Evolutionary conservation across 1,284 basidiomycete species (phyloP).

Genomic region (Sporisorium graminicola): DNA sequence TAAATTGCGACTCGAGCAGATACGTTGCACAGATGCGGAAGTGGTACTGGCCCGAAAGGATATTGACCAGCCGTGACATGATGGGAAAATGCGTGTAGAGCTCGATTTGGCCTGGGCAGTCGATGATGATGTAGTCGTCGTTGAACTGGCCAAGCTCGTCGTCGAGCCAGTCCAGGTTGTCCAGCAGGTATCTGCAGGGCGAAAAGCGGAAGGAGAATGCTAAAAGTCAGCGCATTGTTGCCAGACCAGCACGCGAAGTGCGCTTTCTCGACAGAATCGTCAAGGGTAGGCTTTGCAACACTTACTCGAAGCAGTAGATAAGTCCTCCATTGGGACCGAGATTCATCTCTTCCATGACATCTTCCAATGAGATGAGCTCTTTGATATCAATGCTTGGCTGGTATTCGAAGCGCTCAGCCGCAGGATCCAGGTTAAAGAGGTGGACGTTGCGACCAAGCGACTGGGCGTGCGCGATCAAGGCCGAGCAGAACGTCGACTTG

Average conservation of each 20-base stretch:
- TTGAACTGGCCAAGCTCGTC: slow-evolving; percentile 91
- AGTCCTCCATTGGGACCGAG: slow-evolving; percentile 98
- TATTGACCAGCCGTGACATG: slow-evolving; percentile 85
- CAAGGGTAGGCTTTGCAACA: neutral
- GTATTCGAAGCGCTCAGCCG: slow-evolving; percentile 93
- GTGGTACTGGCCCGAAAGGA: slow-evolving; percentile 69
- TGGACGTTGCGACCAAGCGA: slow-evolving; percentile 86
- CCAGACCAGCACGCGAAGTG: no score
- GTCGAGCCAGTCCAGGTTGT: slow-evolving; percentile 99
- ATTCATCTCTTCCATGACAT: slow-evolving; percentile 95
- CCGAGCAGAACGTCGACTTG: slow-evolving; percentile 93
- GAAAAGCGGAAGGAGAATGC: no score
- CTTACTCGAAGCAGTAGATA: slow-evolving; percentile 99
- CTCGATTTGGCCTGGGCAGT: slow-evolving; percentile 99
- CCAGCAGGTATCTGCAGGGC: slow-evolving; percentile 83
- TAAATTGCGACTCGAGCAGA: slow-evolving; percentile 88
- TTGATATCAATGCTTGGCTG: slow-evolving; percentile 94
- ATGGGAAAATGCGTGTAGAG: slow-evolving; percentile 98
- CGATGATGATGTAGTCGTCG: slow-evolving; percentile 96
- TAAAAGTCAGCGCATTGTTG: neutral
- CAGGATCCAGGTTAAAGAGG: slow-evolving; percentile 97
- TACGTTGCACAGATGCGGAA: slow-evolving; percentile 74
- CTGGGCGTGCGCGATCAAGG: slow-evolving; percentile 90
- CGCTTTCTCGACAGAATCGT: no score
- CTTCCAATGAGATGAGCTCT: slow-evolving; percentile 90